Evolutionary conservation across 768 basidiomycete species (phyloP).

Genomic region (Trametes villosa): DNA sequence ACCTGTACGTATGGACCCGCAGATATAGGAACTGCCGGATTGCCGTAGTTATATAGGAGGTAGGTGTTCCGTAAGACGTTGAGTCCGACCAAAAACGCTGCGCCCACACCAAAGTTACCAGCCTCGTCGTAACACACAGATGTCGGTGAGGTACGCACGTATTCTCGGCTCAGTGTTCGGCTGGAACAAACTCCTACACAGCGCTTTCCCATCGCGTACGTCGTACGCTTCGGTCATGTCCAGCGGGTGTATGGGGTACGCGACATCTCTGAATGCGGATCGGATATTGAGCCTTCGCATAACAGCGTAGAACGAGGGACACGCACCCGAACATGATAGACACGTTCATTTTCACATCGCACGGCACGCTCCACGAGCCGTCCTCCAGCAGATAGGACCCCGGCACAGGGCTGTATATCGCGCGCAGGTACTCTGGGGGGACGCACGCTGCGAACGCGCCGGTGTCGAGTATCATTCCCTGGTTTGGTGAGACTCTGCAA

Average conservation of each 20-base stretch:
- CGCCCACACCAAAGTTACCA: neutral
- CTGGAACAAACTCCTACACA: neutral
- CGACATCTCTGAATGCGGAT: neutral
- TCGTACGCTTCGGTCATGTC: conserved; percentile 4
- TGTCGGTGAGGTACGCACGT: neutral
- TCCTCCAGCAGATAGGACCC: conserved; percentile 9
- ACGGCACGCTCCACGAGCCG: conserved; percentile 12
- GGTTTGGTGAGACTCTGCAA: neutral
- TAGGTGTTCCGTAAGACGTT: neutral
- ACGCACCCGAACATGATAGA: conserved; percentile 13
- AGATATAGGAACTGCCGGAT: neutral
- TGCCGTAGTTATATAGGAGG: conserved; percentile 1
- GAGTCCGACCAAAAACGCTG: conserved; percentile 8
- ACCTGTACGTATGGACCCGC: neutral
- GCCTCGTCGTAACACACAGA: neutral
- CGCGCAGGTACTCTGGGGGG: conserved; percentile 9
- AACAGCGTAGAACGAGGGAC: neutral
- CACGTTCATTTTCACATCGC: conserved; percentile 15
- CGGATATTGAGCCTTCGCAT: neutral
- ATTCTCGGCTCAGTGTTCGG: neutral
- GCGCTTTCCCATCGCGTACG: neutral
- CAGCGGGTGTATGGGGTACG: conserved; percentile 4
- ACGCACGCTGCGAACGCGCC: conserved; percentile 1
- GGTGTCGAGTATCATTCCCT: neutral
- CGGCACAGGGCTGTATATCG: conserved; percentile 10